Evolutionary conservation across 1,284 basidiomycete species (phyloP).

Genomic region (Pseudozyma hubeiensis): DNA sequence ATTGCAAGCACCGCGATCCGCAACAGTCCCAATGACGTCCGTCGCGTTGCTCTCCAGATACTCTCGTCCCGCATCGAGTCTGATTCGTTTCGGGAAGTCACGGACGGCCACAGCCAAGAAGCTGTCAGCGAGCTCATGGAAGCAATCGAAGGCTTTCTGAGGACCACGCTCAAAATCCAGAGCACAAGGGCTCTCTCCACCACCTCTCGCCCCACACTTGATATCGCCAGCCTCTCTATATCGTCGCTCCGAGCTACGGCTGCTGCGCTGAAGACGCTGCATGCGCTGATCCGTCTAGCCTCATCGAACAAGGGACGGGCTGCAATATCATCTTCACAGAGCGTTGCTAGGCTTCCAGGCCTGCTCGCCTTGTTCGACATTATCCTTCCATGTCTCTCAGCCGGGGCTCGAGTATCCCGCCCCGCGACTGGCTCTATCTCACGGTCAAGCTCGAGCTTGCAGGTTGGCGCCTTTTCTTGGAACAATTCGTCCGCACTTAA

Average conservation of each 20-base stretch:
- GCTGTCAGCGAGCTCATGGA: slow-evolving; percentile 11
- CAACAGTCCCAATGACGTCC: slow-evolving; percentile 23
- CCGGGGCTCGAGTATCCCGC: slow-evolving; percentile 1
- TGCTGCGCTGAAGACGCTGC: slow-evolving; percentile 36
- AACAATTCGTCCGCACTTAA: neutral
- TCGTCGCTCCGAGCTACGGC: slow-evolving; percentile 36
- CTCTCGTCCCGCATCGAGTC: slow-evolving; percentile 11
- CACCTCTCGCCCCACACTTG: neutral
- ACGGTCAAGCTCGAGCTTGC: slow-evolving; percentile 13
- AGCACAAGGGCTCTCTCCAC: neutral
- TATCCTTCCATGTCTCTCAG: slow-evolving; percentile 21
- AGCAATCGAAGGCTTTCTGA: slow-evolving; percentile 12
- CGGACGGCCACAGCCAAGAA: neutral
- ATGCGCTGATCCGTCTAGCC: slow-evolving; percentile 15
- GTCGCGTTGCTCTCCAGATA: slow-evolving; percentile 14
- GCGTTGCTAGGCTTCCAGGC: neutral
- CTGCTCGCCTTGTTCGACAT: slow-evolving; percentile 18
- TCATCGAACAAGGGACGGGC: slow-evolving; percentile 1
- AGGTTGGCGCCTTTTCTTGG: slow-evolving; percentile 25
- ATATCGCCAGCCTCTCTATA: slow-evolving; percentile 10
- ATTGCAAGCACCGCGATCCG: neutral
- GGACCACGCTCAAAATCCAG: slow-evolving; percentile 27
- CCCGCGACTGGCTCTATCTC: neutral
- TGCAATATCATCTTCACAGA: neutral
- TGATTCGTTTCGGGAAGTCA: neutral